These are phyloP conservation scores for Amanita rimosa DNA, from an alignment of 768 basidiomycete genomes.

Conservation along the genomic window DNA sequence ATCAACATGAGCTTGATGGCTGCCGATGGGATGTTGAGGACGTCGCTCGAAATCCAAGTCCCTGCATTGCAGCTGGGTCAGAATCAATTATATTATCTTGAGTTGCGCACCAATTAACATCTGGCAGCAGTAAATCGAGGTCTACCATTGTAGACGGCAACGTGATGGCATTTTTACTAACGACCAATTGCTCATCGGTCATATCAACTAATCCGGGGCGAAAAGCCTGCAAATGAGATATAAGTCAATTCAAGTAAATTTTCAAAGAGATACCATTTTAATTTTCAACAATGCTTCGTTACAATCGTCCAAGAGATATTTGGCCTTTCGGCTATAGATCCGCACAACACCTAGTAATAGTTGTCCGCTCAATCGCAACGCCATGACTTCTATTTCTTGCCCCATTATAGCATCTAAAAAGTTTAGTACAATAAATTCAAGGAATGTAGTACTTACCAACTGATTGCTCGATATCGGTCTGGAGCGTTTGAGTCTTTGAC, in stretches of 20 bases:
- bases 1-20: slow-evolving; percentile 74
- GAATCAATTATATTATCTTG: slow-evolving; percentile 3
- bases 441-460: slow-evolving; percentile 47
- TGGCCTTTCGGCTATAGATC: slow-evolving; percentile 96
- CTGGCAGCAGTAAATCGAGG: slow-evolving; percentile 69
- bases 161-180: slow-evolving; percentile 83
- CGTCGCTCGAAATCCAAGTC: slow-evolving; percentile 70
- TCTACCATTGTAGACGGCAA: slow-evolving; percentile 69
- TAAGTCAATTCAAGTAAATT: neutral
- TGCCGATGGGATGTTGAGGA: slow-evolving; percentile 37
- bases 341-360: slow-evolving; percentile 92
- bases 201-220: slow-evolving; percentile 92
- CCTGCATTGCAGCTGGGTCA: slow-evolving; percentile 29
- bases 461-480: slow-evolving; percentile 91
- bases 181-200: slow-evolving; percentile 87
- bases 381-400: slow-evolving; percentile 88
- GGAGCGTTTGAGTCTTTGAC: slow-evolving; percentile 88
- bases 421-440: neutral
- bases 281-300: slow-evolving; percentile 94
- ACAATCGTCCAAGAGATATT: slow-evolving; percentile 95
- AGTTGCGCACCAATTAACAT: slow-evolving; percentile 60
- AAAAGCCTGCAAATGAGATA: slow-evolving; percentile 53
- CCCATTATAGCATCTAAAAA: slow-evolving; percentile 79
- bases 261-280: slow-evolving; percentile 60
- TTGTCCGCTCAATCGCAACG: slow-evolving; percentile 93